These are phyloP conservation scores for Cardamine occulta DNA, from an alignment of 345 rosid genomes.

Conservation along the genomic window DNA sequence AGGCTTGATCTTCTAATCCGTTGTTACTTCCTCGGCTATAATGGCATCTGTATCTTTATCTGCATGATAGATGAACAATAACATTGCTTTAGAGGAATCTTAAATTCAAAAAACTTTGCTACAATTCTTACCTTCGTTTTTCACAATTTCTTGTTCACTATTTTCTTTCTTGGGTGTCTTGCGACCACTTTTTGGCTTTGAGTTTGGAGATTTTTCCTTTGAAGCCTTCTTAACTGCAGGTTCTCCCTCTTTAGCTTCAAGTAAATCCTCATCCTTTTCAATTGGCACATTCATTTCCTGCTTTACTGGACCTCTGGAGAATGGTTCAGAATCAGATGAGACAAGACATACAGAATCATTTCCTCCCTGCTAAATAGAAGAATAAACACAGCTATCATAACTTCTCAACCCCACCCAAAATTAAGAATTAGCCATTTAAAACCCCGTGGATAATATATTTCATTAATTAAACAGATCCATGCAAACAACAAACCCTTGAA, in stretches of 20 bases:
- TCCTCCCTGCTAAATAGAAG: slow-evolving; percentile 28
- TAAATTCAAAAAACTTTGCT: not conserved
- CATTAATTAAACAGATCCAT: slow-evolving; percentile 6
- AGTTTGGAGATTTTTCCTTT: slow-evolving; percentile 59
- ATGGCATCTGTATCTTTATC: slow-evolving; percentile 54
- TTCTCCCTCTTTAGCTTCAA: slow-evolving; percentile 36
- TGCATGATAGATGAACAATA: slow-evolving; percentile 39
- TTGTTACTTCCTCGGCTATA: slow-evolving; percentile 53
- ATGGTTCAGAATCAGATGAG: slow-evolving; percentile 84
- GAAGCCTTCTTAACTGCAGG: slow-evolving; percentile 50
- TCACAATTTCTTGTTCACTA: slow-evolving; percentile 38
- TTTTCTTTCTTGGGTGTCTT: slow-evolving; percentile 47
- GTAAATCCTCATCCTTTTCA: slow-evolving; percentile 48
- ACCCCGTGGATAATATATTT: not conserved
- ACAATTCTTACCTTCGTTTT: slow-evolving; percentile 51
- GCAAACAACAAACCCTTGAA: slow-evolving; percentile 4
- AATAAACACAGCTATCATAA: not conserved
- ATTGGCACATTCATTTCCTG: slow-evolving; percentile 37
- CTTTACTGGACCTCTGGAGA: slow-evolving; percentile 41
- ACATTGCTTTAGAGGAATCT: slow-evolving; percentile 17
- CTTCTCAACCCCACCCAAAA: slow-evolving; percentile 6
- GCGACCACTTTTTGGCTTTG: slow-evolving; percentile 38
- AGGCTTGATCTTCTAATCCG: slow-evolving; percentile 56
- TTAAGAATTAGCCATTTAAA: slow-evolving; percentile 4
- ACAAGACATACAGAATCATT: slow-evolving; percentile 51